Base-by-base conservation (phyloP, 2,329 filamentous ascomycete species). In the Alternaria ventricosa region DNA sequence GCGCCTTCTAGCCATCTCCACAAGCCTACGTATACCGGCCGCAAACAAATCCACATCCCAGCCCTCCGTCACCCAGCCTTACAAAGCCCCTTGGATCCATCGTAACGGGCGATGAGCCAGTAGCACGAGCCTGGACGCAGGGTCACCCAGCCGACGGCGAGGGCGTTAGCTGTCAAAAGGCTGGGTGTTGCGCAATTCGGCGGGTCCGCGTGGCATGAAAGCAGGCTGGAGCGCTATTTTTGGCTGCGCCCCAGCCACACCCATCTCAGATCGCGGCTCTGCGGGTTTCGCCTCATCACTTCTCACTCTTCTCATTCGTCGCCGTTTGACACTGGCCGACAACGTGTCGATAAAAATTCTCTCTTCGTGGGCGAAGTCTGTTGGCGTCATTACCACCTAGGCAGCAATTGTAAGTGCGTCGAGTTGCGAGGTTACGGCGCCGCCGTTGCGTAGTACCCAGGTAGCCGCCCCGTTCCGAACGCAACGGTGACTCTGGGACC, bases 11-110 rank as follows among this genome's bases (percentile, higher is more conserved):
- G 60, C 50, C 46, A 30, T 63, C 43, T 28, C 49, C 64, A 64
- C 64, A 54, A 23, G 54, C 57, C 41, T 58, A 64, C 61, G 64
- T 66, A 66, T 54, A 25, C 58, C 61, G 57, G 33, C 55, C 22
- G 53, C 56, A 55, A 65, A 60, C 54, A 64, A 18, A 43, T 58
- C 53, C 57, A 54, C 57, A 53, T 61, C 50, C 64, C 64, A 66
- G 61, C 64, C 64, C 36, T 60, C 45, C 46, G 22, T 28, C 43
- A 47, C 27, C 50, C 63, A 65, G 55, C 63, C 60, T 33, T 58
- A 59, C 49, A 18, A 47, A 43, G 45, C 46, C 55, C 63, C 55
- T 51, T 53, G 41, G 60, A 30, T 36, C 60, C 55, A 53, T 60
- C 46, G 45, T 44, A 57, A 45, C 8, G 27, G 57, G 22, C 54